Conservation (phyloP, 1,284 basidiomycete species). For the Omphalotus olearius region DNA sequence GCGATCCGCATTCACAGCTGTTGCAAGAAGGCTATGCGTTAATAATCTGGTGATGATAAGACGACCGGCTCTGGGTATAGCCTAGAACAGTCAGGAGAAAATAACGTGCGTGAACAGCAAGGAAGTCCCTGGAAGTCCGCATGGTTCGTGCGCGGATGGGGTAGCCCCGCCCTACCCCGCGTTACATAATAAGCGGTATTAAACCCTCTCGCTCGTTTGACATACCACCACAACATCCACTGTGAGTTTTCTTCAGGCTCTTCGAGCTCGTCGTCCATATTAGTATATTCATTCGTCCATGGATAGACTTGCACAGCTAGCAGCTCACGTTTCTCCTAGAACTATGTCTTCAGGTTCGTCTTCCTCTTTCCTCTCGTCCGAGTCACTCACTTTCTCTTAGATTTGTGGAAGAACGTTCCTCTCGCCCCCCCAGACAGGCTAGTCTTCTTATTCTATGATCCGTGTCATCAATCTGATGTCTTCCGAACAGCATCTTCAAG, state of each 20-base stretch:
- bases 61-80: too few species aligned
- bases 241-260: neutral
- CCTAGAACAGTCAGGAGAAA: too few species aligned
- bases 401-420: conserved; percentile 69
- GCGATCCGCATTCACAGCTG: neutral
- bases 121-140: too few species aligned
- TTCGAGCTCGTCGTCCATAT: too few species aligned
- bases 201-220: neutral
- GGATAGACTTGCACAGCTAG: conserved; percentile 52
- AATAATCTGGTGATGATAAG: too few species aligned
- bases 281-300: conserved; percentile 23
- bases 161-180: too few species aligned
- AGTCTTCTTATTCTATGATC: conserved; percentile 3
- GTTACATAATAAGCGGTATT: neutral
- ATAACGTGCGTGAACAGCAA: too few species aligned
- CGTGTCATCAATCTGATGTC: conserved; percentile 3
- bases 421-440: conserved; percentile 78
- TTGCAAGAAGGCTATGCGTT: too few species aligned
- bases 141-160: too few species aligned
- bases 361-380: neutral
- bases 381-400: conserved; percentile 31
- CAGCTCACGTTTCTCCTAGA: conserved; percentile 33
- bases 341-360: conserved; percentile 41
- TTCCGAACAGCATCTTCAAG: conserved; percentile 76
- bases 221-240: neutral